These are phyloP conservation scores for Zymoseptoria pseudotritici DNA, from an alignment of 2,329 filamentous ascomycete genomes.

Conservation along the genomic window DNA sequence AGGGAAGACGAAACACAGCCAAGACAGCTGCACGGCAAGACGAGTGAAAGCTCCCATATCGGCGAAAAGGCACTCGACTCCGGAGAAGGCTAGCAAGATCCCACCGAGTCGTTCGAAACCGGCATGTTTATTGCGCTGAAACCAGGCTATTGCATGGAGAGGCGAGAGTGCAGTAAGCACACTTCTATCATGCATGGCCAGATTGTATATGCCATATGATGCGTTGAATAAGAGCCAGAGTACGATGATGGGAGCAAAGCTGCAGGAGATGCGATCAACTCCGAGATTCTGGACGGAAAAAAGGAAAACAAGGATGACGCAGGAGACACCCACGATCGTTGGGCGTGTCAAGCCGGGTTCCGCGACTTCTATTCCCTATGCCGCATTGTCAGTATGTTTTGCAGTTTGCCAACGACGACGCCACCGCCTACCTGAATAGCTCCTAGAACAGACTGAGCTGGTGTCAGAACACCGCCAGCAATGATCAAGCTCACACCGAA, in stretches of 20 bases:
- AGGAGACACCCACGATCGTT: constrained; percentile 56
- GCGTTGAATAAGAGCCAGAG: constrained; percentile 58
- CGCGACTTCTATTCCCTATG: constrained; percentile 44
- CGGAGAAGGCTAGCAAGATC: constrained; percentile 65
- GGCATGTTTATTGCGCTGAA: constrained; percentile 50
- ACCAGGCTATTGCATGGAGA: constrained; percentile 53
- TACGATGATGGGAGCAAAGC: constrained; percentile 59
- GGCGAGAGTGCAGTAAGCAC: constrained; percentile 47
- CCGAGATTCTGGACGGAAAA: constrained; percentile 59
- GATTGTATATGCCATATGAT: constrained; percentile 55
- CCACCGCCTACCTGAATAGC: constrained; percentile 46
- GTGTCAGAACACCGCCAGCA: constrained; percentile 58
- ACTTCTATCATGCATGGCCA: constrained; percentile 38
- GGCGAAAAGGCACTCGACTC: constrained; percentile 68
- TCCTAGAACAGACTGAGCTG: constrained; percentile 62
- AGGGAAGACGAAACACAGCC: constrained; percentile 61
- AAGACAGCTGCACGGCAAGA: constrained; percentile 63
- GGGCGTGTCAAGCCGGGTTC: constrained; percentile 47
- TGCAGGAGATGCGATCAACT: constrained; percentile 50
- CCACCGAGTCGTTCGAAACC: constrained; percentile 59
- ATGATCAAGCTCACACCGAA: constrained; percentile 61
- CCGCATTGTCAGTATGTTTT: not conserved
- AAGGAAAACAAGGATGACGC: constrained; percentile 55
- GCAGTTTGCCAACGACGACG: not conserved
- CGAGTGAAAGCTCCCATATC: constrained; percentile 62